A percentile compares a stretch with the other conserved stretches of the same genome.
Conservation (phyloP, 2,329 filamentous ascomycete genomes). For the Alternaria infectoria region DNA sequence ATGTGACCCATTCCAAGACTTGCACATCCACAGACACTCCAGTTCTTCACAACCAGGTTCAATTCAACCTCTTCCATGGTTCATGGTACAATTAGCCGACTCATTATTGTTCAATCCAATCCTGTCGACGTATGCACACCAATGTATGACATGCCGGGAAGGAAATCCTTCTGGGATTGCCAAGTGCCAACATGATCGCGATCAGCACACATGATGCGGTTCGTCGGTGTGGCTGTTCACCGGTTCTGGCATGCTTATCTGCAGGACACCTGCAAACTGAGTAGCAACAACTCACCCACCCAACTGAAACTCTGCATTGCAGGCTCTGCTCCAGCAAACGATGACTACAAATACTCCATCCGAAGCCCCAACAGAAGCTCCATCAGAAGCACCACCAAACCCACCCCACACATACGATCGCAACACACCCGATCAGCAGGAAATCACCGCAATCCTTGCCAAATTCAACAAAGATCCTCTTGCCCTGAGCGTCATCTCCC, state of each 20-base stretch:
- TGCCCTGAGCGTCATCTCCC: neutral
- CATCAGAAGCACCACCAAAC: neutral
- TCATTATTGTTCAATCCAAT: rapidly evolving
- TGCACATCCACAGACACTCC: too few relatives aligned
- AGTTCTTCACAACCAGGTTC: too few relatives aligned
- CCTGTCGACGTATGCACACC: neutral
- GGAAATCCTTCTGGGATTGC: neutral
- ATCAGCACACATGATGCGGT: neutral
- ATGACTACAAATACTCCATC: neutral
- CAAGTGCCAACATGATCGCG: neutral
- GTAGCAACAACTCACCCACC: neutral
- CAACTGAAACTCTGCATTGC: neutral
- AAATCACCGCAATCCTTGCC: neutral
- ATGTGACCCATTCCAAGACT: too few relatives aligned
- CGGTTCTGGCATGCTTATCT: neutral
- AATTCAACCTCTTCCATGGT: too few relatives aligned
- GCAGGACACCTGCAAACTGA: neutral
- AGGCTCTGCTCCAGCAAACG: neutral
- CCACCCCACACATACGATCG: neutral
- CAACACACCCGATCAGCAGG: neutral
- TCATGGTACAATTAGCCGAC: neutral
- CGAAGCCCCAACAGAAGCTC: too few relatives aligned
- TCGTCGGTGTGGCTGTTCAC: neutral
- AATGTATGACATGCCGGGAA: neutral
- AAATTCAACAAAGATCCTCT: neutral